Evolutionary conservation across 441 rosid species (phyloP).

Genomic region (Adansonia grandidieri): DNA sequence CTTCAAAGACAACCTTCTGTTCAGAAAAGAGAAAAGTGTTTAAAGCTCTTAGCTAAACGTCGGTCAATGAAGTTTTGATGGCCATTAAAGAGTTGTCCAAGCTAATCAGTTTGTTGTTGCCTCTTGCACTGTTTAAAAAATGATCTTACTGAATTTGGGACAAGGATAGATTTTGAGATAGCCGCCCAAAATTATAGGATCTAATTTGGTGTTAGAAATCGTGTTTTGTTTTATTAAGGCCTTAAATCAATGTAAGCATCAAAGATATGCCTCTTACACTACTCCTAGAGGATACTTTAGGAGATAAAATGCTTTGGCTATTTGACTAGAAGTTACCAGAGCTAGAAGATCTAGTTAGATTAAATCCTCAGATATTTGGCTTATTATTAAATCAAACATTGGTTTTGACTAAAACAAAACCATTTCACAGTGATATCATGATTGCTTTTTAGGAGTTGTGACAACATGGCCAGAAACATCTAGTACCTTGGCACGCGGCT

Average conservation of each 20-base stretch:
- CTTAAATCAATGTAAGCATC: neutral
- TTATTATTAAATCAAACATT: neutral
- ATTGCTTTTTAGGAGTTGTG: neutral
- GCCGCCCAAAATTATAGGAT: neutral
- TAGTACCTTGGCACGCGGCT: conserved; percentile 57
- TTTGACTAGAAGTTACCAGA: neutral
- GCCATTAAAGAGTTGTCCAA: neutral
- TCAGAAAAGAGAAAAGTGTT: neutral
- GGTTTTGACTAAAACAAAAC: neutral
- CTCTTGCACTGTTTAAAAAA: neutral
- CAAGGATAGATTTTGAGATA: neutral
- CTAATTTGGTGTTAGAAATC: neutral
- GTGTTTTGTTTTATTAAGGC: neutral
- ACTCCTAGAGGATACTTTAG: neutral
- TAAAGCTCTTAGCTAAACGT: neutral
- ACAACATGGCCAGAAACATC: neutral
- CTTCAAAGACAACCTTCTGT: neutral
- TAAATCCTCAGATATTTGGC: neutral
- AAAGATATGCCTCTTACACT: neutral
- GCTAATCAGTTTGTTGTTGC: neutral
- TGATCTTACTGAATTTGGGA: neutral
- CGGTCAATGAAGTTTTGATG: neutral
- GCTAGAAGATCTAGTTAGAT: neutral
- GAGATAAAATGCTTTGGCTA: neutral
- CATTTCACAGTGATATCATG: neutral